A percentile compares a stretch with the other conserved stretches of the same genome.
Conservation (phyloP, 768 basidiomycete genomes). For the Pleurotus pulmonarius region DNA sequence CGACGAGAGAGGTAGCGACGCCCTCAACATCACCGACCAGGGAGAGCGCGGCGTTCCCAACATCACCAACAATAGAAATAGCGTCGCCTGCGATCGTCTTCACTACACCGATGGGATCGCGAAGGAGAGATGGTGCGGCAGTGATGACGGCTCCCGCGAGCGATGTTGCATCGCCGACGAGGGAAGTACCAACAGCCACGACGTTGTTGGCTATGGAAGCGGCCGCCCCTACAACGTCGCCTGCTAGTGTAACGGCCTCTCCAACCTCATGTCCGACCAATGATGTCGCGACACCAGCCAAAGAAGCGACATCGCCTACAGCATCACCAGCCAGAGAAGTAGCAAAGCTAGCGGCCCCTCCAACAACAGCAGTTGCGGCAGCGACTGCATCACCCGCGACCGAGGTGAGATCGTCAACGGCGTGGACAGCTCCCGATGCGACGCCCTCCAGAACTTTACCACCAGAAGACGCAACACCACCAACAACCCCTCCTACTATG, state of each 20-base stretch:
- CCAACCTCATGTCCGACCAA: neutral
- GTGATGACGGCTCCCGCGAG: neutral
- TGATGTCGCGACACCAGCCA: constrained; percentile 3
- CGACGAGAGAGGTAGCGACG: neutral
- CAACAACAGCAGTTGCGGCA: constrained; percentile 3
- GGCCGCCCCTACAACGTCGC: neutral
- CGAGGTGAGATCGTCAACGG: neutral
- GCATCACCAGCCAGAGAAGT: neutral
- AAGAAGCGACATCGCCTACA: neutral
- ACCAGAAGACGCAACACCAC: neutral
- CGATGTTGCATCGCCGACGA: neutral
- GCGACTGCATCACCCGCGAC: neutral
- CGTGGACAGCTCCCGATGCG: neutral
- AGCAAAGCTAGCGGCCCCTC: neutral
- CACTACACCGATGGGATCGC: constrained; percentile 9
- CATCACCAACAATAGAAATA: neutral
- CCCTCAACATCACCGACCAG: neutral
- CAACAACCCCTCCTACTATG: neutral
- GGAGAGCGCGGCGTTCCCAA: constrained; percentile 2
- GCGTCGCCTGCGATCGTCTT: constrained; percentile 1
- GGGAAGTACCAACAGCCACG: neutral
- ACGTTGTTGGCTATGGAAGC: neutral
- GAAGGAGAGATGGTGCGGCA: neutral
- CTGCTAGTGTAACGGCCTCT: neutral
- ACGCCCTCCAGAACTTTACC: neutral